Base-by-base conservation (phyloP, 2,329 filamentous ascomycete genomes). In the Septoria petroselini region DNA sequence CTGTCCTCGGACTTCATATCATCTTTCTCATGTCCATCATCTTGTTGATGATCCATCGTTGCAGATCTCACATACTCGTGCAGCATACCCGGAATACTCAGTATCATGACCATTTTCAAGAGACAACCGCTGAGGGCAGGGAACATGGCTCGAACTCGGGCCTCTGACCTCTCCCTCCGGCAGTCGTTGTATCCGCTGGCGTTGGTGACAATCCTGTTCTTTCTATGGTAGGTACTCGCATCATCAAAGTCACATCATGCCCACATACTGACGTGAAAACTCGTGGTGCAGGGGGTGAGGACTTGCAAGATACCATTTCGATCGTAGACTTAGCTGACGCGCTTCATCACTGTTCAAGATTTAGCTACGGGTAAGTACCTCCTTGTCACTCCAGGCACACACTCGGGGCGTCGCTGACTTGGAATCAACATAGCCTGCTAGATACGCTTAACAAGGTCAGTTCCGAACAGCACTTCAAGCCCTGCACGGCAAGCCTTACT, bases 181-280 rank as follows among this genome's bases (percentile, higher is more conserved):
- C 50, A 54, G 29, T 58, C 55, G 21, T 15, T 39, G 52, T 53
- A 58, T 49, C 85, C 85, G 2, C 75, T 88, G 38, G 72, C 73
- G 47, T 74, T 89, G 3, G 84, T 88, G 43, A 84, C 81, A 0
- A 71, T 82, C 40, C 68, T 84, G 1, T 84, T 84, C 70, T 83
- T 84, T 64, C 74, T 85, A 17, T 83, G 80, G 80, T 30, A 43
- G 33, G 41, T 31, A 25, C 29, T 43, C 15, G n/a, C n/a, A n/a
- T n/a, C n/a, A n/a, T n/a, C n/a, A n/a, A n/a, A n/a, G n/a, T n/a
- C n/a, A n/a, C n/a, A n/a, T n/a, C n/a, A n/a, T n/a, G n/a, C n/a
- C n/a, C n/a, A n/a, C n/a, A n/a, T n/a, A n/a, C n/a, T n/a, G n/a
- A n/a, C n/a, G 33, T 30, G n/a, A 19, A 30, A 7, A 19, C 2